Evolutionary conservation across 108 stramenopile genomes (phyloP), one percentile per base, ranked within the genome.

Genomic region (Aurantiochytrium sp.): DNA sequence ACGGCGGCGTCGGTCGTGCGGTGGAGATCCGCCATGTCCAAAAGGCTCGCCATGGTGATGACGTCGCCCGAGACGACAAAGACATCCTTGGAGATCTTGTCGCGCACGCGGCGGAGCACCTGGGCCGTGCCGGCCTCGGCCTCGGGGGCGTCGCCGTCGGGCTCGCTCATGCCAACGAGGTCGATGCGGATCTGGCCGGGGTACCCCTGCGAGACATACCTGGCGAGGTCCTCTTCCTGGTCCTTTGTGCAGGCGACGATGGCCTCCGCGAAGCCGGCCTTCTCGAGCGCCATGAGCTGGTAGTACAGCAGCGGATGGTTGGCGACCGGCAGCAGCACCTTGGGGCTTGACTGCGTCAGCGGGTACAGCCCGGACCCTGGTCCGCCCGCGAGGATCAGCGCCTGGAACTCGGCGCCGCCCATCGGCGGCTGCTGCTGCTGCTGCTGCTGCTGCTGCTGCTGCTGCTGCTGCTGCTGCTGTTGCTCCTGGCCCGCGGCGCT

Each of bases 31-130:
- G 73, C 73, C 39, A 81, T 12, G 24, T 81, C 73, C 15, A n/a
- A 12, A 0, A 81, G 73, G 42, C 42, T 48, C 2, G 73, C 73
- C 39, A 48, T 81, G 15, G 73, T 81, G 21, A 81, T 24, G 45
- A 81, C 73, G 2, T 81, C 73, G n/a, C 73, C 73, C 12, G 73
- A 81, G 27, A 81, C 45, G 73, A 81, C 73, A 30, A 81, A 48
- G 4, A 81, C n/a, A 24, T 81, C 73, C 39, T 41, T 81, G 1
- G 39, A 22, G 1, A 81, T 81, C 24, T 81, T 81, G 42, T 81
- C 73, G 27, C 45, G 39, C 45, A 81, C 21, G 12, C 45, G 50
- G 73, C 73, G 73, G 10, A 81, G 73, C 36, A 41, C 73, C 39
- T 81, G n/a, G 2, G 73, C 73, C 2, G 42, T 81, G n/a, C 73